Evolutionary conservation across 2,329 filamentous ascomycete species (phyloP), one percentile per base, ranked within the genome.

Genomic region (Zalaria sp.): DNA sequence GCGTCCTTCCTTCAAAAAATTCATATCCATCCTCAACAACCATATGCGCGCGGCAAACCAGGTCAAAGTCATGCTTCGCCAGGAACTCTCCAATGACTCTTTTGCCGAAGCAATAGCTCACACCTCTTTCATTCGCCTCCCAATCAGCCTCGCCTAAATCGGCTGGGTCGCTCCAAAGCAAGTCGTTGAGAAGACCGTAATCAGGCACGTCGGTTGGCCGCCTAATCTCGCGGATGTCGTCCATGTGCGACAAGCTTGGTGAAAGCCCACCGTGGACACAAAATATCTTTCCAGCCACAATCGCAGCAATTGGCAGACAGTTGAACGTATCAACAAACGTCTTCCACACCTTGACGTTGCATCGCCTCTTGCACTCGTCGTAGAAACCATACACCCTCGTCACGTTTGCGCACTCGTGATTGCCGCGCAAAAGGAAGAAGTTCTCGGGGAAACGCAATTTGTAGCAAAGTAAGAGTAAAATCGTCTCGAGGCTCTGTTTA

Each of bases 1-100:
- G 64, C 37, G 95, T 83, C 44, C 91, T 75, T 59, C 98, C 91
- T 47, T 84, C 93, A 62, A 96, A 98, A 63, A 98, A 98, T 57
- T 98, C 91, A 63, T 98, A 98, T 7, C 91, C 91, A 58, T 98
- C 91, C 62, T 98, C 91, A 25, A 98, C 91, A 40, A 98, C 91
- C 91, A 96, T 96, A 65, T 98, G 91, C 38, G 91, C 91, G 51
- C 91, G 81, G 60, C 91, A 98, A 40, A 98, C 89, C 39, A 98
- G 69, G 61, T 98, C 91, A 59, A 98, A 96, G 63, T 98, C 91
- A 59, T 98, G 91, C 43, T 83, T 78, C 45, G 87, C 81, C 49
- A 98, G 67, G 60, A 98, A 98, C 53, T 96, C 87, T 60, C 88
- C 88, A 47, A 98, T 96, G 49, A 98, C 89, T 57, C 93, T 91